These are phyloP conservation scores for Candida suzukii DNA, from an alignment of 805 yeast species.

Conservation along the genomic window DNA sequence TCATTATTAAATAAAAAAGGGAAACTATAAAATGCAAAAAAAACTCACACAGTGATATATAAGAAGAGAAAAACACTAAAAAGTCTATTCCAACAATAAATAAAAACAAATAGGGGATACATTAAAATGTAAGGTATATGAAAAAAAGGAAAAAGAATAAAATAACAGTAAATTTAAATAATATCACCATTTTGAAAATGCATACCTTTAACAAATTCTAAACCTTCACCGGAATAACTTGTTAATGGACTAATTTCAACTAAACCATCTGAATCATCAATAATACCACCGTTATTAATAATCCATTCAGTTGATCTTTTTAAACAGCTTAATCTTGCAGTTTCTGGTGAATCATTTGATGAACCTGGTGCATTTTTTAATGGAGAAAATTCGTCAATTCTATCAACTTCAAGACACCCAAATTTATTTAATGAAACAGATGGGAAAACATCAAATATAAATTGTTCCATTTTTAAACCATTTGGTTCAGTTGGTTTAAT, in stretches of 20 bases:
- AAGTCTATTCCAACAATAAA: no score
- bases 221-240: conserved; percentile 71
- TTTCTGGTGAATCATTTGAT: conserved; percentile 76
- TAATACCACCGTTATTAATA: conserved; percentile 55
- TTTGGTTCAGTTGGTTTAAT: conserved; percentile 69
- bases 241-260: conserved; percentile 77
- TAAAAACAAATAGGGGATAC: no score
- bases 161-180: not conserved
- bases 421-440: conserved; percentile 62
- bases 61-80: no score
- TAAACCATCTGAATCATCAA: conserved; percentile 34
- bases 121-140: not conserved
- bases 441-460: conserved; percentile 93
- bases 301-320: conserved; percentile 73
- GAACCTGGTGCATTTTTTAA: conserved; percentile 86
- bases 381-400: conserved; percentile 86
- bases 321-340: conserved; percentile 63
- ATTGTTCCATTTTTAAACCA: conserved; percentile 93
- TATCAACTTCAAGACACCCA: conserved; percentile 87
- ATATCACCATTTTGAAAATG: conserved; percentile 17
- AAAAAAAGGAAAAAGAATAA: not conserved
- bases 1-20: no score
- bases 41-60: no score
- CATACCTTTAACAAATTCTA: conserved; percentile 48
- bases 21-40: no score